These are phyloP conservation scores for Euclidium syriacum DNA, from an alignment of 345 rosid genomes.

Conservation along the genomic window DNA sequence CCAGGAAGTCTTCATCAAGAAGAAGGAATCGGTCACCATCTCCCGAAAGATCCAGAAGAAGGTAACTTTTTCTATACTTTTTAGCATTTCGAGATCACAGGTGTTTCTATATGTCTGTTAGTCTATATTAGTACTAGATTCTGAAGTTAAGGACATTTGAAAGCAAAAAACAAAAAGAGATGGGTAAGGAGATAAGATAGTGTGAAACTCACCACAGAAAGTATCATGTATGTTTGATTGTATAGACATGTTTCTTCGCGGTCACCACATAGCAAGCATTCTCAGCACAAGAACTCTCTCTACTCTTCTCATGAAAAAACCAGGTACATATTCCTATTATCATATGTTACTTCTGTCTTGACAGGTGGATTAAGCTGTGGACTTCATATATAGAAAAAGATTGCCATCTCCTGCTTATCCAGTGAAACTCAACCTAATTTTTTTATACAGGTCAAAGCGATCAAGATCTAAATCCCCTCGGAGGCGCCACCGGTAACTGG, in stretches of 20 bases:
- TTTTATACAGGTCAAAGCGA: constrained; percentile 50
- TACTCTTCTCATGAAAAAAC: constrained; percentile 85
- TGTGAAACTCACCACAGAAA: constrained; percentile 29
- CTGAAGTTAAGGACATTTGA: not conserved
- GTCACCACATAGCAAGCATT: constrained; percentile 99
- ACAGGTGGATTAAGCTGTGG: constrained; percentile 61
- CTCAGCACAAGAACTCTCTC: constrained; percentile 96
- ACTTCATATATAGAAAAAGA: constrained; percentile 1
- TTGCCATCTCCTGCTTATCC: constrained; percentile 1
- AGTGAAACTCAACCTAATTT: constrained; percentile 1
- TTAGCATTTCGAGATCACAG: not conserved
- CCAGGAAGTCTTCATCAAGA: constrained; percentile 63
- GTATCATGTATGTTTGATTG: constrained; percentile 84
- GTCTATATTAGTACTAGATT: constrained; percentile 15
- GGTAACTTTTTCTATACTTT: constrained; percentile 39
- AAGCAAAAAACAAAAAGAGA: constrained; percentile 11
- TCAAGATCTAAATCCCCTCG: constrained; percentile 81
- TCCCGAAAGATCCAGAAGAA: constrained; percentile 72
- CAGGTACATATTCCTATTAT: constrained; percentile 52
- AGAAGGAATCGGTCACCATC: constrained; percentile 65
- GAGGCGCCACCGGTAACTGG: constrained; percentile 37
- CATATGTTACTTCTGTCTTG: constrained; percentile 30
- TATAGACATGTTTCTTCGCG: constrained; percentile 94
- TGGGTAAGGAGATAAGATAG: constrained; percentile 22
- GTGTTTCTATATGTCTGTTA: constrained; percentile 17